A percentile compares a stretch with the other conserved stretches of the same genome.
Evolutionary conservation across 2,329 filamentous ascomycete species (phyloP).

Genomic region (Leptographium wingfieldii): DNA sequence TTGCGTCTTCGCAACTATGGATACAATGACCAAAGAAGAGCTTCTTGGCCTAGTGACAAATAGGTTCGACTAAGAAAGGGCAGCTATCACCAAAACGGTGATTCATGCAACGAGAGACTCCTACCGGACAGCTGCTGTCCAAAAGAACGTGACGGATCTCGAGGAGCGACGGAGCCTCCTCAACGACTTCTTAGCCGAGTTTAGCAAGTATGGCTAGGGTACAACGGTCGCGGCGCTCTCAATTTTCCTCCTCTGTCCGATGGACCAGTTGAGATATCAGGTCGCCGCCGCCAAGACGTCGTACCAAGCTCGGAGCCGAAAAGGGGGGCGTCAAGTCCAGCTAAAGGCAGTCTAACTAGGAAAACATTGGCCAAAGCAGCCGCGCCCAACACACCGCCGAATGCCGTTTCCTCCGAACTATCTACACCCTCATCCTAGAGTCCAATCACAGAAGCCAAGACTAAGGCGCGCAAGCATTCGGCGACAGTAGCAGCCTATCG

Average conservation of each 20-base stretch:
- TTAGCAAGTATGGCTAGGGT: not conserved
- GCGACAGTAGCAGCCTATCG: not conserved
- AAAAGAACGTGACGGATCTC: not conserved
- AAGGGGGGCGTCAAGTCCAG: not conserved
- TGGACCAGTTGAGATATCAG: not conserved
- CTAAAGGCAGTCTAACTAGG: not conserved
- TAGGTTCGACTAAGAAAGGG: not conserved
- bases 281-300: not conserved
- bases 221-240: not conserved
- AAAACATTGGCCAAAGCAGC: not conserved
- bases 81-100: not conserved
- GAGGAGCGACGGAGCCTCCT: not conserved
- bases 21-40: not conserved
- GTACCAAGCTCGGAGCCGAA: not conserved
- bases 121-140: not conserved
- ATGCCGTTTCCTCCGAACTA: too few relatives aligned
- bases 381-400: not conserved
- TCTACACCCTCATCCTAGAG: not conserved
- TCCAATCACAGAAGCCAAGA: not conserved
- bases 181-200: not conserved
- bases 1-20: not conserved
- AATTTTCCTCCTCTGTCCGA: not conserved
- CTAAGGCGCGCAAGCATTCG: not conserved
- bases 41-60: not conserved
- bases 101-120: not conserved